phyloP scores from a whole-genome alignment of 2,329 filamentous ascomycete genomes.

The Colletotrichum sp. region DNA sequence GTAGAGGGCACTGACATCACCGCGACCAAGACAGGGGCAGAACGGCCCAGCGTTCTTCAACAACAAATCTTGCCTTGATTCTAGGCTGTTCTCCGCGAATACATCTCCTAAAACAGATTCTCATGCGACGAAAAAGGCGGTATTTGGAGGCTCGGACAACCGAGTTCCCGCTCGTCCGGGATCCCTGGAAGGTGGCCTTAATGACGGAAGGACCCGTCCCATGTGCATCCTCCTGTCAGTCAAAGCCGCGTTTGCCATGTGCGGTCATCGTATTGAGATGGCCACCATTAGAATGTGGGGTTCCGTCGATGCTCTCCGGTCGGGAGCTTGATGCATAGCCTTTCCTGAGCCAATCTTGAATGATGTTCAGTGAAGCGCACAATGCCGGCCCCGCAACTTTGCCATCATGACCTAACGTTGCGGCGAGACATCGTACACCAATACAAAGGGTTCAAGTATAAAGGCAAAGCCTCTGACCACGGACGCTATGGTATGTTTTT shows the following conservation, averaged over 20 bases:
- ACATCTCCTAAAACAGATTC: not conserved
- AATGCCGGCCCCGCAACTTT: not conserved
- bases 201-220: not conserved
- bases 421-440: not conserved
- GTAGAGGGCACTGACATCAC: not conserved
- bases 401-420: not conserved
- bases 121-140: not conserved
- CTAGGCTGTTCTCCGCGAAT: not conserved
- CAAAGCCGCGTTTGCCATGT: not conserved
- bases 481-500: accelerated
- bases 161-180: not conserved
- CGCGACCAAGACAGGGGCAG: not conserved
- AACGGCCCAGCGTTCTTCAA: not conserved
- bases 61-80: not conserved
- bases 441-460: not conserved
- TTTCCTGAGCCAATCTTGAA: not conserved
- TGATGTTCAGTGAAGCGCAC: not conserved
- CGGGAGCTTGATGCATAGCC: not conserved
- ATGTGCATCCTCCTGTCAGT: not conserved
- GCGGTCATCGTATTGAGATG: not conserved
- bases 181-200: not conserved
- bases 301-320: not conserved
- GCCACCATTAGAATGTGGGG: not conserved
- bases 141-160: not conserved
- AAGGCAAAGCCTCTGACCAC: not conserved